Percentiles rank a stretch among this genome's conserved stretches.
Evolutionary conservation across 352 stramenopile species (phyloP).

Genomic region (Globisporangium takayamanum): DNA sequence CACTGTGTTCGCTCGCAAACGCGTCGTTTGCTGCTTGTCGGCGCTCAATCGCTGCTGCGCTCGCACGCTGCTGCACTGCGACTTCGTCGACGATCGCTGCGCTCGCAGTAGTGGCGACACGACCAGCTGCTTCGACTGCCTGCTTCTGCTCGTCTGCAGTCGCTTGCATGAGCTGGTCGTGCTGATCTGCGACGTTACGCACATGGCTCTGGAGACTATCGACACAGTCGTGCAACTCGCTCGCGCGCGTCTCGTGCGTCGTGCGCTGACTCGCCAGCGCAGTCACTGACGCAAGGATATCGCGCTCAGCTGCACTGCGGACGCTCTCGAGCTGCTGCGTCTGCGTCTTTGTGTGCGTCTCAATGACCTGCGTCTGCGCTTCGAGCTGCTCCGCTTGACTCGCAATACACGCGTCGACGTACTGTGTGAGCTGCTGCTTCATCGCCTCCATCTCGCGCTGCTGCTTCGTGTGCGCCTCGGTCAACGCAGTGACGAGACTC

Average conservation of each 20-base stretch:
- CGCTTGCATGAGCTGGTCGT: conserved; percentile 22
- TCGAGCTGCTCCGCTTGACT: conserved; percentile 30
- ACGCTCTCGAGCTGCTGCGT: conserved; percentile 31
- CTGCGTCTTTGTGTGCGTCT: conserved; percentile 27
- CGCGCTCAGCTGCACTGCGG: conserved; percentile 26
- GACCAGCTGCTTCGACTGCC: conserved; percentile 3
- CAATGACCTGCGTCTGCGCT: conserved; percentile 38
- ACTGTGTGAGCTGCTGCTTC: conserved; percentile 36
- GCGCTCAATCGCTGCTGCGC: conserved; percentile 9
- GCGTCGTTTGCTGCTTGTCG: conserved; percentile 16
- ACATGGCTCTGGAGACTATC: conserved; percentile 21
- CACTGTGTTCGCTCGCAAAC: conserved; percentile 12
- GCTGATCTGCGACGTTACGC: conserved; percentile 8
- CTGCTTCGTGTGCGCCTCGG: conserved; percentile 27
- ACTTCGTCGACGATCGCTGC: conserved; percentile 16
- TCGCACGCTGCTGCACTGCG: conserved; percentile 19
- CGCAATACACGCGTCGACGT: conserved; percentile 39
- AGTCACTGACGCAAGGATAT: conserved; percentile 32
- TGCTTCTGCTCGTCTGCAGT: conserved; percentile 16
- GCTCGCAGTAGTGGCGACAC: conserved; percentile 1
- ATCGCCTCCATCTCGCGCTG: conserved; percentile 36
- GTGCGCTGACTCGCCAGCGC: conserved; percentile 22
- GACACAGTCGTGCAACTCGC: conserved; percentile 22
- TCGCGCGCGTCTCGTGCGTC: conserved; percentile 23
- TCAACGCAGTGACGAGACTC: conserved; percentile 22